Base-by-base conservation (phyloP, 306 rosid genomes). In the Abrus pulchellus region DNA sequence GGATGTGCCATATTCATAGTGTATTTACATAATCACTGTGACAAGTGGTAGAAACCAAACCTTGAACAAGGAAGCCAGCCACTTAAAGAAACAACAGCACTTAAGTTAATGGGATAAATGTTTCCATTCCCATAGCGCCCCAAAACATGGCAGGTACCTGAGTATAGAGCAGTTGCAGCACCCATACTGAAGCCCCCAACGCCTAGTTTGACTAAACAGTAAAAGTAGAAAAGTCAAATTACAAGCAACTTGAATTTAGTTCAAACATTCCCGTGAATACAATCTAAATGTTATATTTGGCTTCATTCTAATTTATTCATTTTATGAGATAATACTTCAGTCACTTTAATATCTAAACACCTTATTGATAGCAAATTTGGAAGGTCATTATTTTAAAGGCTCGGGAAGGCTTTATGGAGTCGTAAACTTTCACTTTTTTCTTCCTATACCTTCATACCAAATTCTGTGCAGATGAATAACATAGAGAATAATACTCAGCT, bases 1-100 rank as follows among this genome's bases (percentile, higher is more conserved):
- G 56, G 48, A 54, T 68, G 59, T 34, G 83, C 71, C 75, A 50
- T 20, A 77, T 59, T 68, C 28, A 38, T 65, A 66, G 52, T 61
- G 59, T 69, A 64, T 80, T 79, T 66, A 72, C 45, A 33, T 5
- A 49, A 77, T 60, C 75, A 20, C 47, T 9, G 4, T 62, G 32
- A 53, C 32, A 76, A 62, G 81, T 45, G 71, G 78, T 14, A 68
- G 86, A 85, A 86, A 79, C 49, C 82, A 56, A 88, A 95, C 99
- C 98, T 93, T 82, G 97, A 92, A 85, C 98, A 89, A n/a, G 99
- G 98, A 84, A 95, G 97, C 97, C 96, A 95, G 79, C 99, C 99
- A 62, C 99, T 95, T 76, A 95, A 86, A 71, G 93, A 90, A 82
- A 95, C 93, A 82, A 95, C 55, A 13, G 90, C 96, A 54, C 92